These are phyloP conservation scores for Carpinus fangiana DNA, from an alignment of 306 rosid species.

Conservation along the genomic window DNA sequence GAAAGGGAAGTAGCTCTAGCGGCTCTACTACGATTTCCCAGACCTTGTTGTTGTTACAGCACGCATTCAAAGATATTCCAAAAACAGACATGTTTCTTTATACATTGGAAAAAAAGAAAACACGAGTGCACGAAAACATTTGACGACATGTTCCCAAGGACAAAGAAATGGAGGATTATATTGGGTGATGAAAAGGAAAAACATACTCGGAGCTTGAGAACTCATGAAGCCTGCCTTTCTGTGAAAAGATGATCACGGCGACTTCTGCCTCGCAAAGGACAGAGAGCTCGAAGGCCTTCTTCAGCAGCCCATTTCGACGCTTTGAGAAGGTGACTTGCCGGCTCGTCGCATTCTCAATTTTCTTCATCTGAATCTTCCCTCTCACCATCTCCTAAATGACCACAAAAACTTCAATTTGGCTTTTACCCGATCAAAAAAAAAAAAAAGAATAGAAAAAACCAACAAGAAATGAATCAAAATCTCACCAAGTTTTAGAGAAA, in stretches of 20 bases:
- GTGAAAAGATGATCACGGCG: conserved; percentile 64
- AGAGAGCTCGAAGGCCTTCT: conserved; percentile 70
- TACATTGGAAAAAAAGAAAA: neutral
- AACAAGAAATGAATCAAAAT: neutral
- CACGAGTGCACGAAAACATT: neutral
- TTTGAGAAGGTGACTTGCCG: conserved; percentile 70
- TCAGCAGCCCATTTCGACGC: conserved; percentile 57
- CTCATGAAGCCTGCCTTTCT: conserved; percentile 57
- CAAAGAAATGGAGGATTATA: neutral
- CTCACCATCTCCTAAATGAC: conserved; percentile 53
- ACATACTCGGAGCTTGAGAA: conserved; percentile 68
- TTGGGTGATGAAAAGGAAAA: neutral
- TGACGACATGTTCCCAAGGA: neutral
- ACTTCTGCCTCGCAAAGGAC: conserved; percentile 69
- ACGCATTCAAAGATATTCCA: neutral
- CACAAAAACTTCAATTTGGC: neutral
- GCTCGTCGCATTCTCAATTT: conserved; percentile 53
- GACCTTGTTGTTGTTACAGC: neutral
- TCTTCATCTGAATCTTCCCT: conserved; percentile 62
- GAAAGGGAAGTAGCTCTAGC: neutral
- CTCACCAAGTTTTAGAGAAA: conserved; percentile 14
- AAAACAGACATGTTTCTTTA: neutral
- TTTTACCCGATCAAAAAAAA: neutral
- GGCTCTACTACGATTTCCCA: neutral
- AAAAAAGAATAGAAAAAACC: neutral